Evolutionary conservation across 768 basidiomycete species (phyloP).

Genomic region (Lactarius quietus): DNA sequence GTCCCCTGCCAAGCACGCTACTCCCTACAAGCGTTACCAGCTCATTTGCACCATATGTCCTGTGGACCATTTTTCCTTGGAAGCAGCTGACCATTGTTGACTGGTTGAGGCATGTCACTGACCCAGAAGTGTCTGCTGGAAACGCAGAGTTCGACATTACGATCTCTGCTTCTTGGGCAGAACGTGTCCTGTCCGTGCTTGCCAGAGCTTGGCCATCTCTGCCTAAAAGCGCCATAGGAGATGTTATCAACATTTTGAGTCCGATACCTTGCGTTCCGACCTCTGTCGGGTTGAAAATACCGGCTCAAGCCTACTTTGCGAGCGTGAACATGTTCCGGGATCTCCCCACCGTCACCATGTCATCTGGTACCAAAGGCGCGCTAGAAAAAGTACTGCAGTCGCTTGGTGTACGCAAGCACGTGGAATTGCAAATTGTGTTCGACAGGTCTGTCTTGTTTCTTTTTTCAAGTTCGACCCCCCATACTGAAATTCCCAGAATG

Average conservation of each 20-base stretch:
- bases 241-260: conserved; percentile 42
- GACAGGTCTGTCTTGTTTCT: conserved; percentile 49
- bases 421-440: conserved; percentile 90
- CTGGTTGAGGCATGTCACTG: conserved; percentile 69
- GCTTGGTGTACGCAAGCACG: conserved; percentile 85
- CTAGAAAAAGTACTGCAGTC: conserved; percentile 68
- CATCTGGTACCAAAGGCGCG: conserved; percentile 67
- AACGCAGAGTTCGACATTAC: conserved; percentile 58
- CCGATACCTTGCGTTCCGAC: conserved; percentile 49
- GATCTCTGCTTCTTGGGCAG: conserved; percentile 68
- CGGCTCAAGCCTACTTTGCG: conserved; percentile 76
- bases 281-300: conserved; percentile 63
- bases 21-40: conserved; percentile 66
- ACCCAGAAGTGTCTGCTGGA: conserved; percentile 40
- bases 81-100: conserved; percentile 67
- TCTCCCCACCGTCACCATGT: conserved; percentile 70
- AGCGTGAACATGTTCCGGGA: conserved; percentile 89
- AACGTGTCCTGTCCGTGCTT: conserved; percentile 66
- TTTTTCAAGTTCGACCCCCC: background rate
- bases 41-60: conserved; percentile 47
- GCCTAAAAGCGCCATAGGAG: conserved; percentile 41
- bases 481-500: conserved; percentile 50
- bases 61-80: conserved; percentile 67
- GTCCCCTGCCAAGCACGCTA: conserved; percentile 71
- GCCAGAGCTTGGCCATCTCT: conserved; percentile 72